phyloP scores from a whole-genome alignment of 164 flowering plant species.

The Echeveria elegans region DNA sequence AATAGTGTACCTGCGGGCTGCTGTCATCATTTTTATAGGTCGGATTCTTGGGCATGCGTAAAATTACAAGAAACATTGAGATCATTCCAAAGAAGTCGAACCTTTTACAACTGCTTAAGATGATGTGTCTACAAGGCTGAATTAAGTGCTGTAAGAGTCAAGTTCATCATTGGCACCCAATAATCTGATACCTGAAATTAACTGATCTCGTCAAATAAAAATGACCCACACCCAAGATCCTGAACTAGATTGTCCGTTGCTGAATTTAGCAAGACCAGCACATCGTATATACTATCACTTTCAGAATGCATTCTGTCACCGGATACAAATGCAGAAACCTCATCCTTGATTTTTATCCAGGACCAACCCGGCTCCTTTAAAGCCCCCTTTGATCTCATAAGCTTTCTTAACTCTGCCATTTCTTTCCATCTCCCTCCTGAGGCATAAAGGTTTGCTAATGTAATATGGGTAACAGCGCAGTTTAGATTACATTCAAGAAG shows the following conservation, averaged over 20 bases:
- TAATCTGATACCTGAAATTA: slow-evolving; percentile 1
- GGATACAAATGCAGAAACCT: slow-evolving; percentile 56
- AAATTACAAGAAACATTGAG: not conserved
- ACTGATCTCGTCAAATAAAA: slow-evolving; percentile 10
- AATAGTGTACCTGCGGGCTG: not conserved
- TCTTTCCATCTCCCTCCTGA: slow-evolving; percentile 64
- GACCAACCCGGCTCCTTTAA: slow-evolving; percentile 89
- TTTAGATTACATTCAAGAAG: slow-evolving; percentile 52
- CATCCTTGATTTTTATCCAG: slow-evolving; percentile 60
- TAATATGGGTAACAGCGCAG: slow-evolving; percentile 68
- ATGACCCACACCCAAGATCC: slow-evolving; percentile 19
- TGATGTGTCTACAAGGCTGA: not conserved
- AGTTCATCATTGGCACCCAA: not conserved
- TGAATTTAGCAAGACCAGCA: slow-evolving; percentile 37
- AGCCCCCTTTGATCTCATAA: slow-evolving; percentile 70
- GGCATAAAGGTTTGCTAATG: slow-evolving; percentile 66
- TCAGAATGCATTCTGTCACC: slow-evolving; percentile 57
- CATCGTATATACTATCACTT: slow-evolving; percentile 37
- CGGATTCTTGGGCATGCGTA: not conserved
- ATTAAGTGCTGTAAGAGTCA: not conserved
- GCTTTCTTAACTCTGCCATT: slow-evolving; percentile 48
- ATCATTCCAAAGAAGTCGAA: not conserved
- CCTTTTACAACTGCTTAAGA: not conserved
- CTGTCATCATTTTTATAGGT: not conserved
- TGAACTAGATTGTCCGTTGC: slow-evolving; percentile 16